phyloP scores from a whole-genome alignment of 129 eudicot species.

The Kitagawia praeruptora region DNA sequence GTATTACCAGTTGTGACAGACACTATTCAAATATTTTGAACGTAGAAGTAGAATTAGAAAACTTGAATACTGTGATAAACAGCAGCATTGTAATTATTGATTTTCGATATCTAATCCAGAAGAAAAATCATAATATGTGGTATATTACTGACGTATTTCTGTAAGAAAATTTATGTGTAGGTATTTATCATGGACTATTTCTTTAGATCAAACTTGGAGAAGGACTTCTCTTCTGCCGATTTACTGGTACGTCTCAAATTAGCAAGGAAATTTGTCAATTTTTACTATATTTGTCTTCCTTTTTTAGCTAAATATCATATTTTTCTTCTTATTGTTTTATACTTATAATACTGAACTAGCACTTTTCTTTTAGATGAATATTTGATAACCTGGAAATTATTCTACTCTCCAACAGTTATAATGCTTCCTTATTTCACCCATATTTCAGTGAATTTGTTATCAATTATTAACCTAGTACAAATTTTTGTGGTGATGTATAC shows the following conservation, averaged over 20 bases:
- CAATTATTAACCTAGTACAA: neutral
- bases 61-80: neutral
- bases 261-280: neutral
- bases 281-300: neutral
- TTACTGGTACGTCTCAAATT: slow-evolving; percentile 38
- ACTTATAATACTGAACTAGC: neutral
- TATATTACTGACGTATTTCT: neutral
- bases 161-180: slow-evolving; percentile 35
- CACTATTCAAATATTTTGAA: neutral
- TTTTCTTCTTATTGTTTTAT: neutral
- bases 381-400: neutral
- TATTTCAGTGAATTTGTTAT: neutral
- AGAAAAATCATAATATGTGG: neutral
- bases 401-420: neutral
- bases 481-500: neutral
- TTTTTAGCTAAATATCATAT: neutral
- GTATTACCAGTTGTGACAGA: neutral
- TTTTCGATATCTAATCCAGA: neutral
- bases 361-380: neutral
- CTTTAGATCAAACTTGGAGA: slow-evolving; percentile 61
- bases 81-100: neutral
- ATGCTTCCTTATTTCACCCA: neutral
- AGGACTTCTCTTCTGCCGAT: slow-evolving; percentile 53
- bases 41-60: neutral
- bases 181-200: slow-evolving; percentile 84